These are phyloP conservation scores for Solanum hybrid DNA, from an alignment of 305 asterid genomes.

Conservation along the genomic window DNA sequence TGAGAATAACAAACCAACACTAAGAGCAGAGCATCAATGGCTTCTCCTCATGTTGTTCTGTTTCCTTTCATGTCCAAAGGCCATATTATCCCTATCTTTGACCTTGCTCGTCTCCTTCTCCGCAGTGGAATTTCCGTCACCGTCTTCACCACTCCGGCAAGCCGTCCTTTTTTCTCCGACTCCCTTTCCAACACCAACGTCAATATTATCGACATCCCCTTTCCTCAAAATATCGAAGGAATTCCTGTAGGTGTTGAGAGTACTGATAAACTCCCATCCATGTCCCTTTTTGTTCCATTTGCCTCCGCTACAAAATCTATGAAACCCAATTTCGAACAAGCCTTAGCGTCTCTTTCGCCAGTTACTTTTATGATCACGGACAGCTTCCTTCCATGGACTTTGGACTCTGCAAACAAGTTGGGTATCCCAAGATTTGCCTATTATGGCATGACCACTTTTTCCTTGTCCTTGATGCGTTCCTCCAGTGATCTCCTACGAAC, in stretches of 20 bases:
- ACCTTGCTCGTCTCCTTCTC: constrained; percentile 41
- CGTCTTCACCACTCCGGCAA: constrained; percentile 54
- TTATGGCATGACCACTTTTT: constrained; percentile 37
- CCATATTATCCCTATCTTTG: constrained; percentile 65
- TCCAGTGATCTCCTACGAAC: neutral
- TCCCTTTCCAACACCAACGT: constrained; percentile 2
- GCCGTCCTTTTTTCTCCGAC: constrained; percentile 33
- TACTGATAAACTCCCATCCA: constrained; percentile 55
- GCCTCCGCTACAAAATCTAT: constrained; percentile 28
- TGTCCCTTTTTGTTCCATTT: constrained; percentile 37
- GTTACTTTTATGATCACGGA: constrained; percentile 44
- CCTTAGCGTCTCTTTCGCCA: constrained; percentile 13
- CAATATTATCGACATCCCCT: constrained; percentile 31
- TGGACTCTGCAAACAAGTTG: constrained; percentile 27
- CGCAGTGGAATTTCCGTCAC: constrained; percentile 24
- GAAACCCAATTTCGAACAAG: constrained; percentile 42
- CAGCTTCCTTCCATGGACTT: constrained; percentile 57
- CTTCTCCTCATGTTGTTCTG: constrained; percentile 19
- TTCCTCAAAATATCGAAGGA: constrained; percentile 39
- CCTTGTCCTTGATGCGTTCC: neutral
- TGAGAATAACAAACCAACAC: neutral
- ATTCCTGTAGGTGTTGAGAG: constrained; percentile 41
- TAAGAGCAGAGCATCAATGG: neutral
- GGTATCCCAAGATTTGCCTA: constrained; percentile 44
- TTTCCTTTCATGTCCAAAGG: constrained; percentile 45